phyloP scores from a whole-genome alignment of 1,284 basidiomycete genomes.

The Coriolopsis trogii region DNA sequence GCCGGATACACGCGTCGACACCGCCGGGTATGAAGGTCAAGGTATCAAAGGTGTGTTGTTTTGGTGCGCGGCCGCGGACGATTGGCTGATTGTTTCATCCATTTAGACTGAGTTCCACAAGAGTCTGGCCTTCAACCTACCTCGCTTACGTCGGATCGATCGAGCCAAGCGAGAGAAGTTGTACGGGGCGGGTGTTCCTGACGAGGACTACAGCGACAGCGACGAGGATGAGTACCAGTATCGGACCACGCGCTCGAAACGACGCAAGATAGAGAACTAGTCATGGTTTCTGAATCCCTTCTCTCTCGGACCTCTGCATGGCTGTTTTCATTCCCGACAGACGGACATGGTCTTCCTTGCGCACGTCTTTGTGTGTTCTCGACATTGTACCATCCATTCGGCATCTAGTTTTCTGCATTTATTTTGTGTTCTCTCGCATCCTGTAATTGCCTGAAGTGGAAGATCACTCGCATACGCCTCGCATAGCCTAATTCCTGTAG shows the following conservation, averaged over 20 bases:
- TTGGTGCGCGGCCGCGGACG: neutral
- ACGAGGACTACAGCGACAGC: slow-evolving; percentile 46
- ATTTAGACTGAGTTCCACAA: slow-evolving; percentile 67
- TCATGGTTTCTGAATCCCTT: neutral
- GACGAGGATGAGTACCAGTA: slow-evolving; percentile 53
- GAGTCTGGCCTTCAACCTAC: slow-evolving; percentile 54
- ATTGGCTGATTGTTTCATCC: slow-evolving; percentile 1
- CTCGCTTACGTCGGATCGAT: slow-evolving; percentile 62
- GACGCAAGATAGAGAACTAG: slow-evolving; percentile 29
- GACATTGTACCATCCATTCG: neutral
- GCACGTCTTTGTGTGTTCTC: neutral
- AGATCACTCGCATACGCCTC: no score
- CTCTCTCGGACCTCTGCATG: neutral
- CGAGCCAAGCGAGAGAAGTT: slow-evolving; percentile 48
- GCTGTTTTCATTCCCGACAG: neutral
- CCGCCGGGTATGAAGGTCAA: slow-evolving; percentile 49
- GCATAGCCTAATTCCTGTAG: slow-evolving; percentile 14
- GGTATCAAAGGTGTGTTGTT: slow-evolving; percentile 53
- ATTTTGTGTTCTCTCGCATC: no score
- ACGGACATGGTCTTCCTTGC: neutral
- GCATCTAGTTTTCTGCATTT: neutral
- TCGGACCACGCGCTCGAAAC: slow-evolving; percentile 35
- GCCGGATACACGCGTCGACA: slow-evolving; percentile 48
- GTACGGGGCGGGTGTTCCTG: slow-evolving; percentile 44
- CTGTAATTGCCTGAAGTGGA: no score